Evolutionary conservation across 331 rosid genomes (phyloP).

Genomic region (Telfairia occidentalis): DNA sequence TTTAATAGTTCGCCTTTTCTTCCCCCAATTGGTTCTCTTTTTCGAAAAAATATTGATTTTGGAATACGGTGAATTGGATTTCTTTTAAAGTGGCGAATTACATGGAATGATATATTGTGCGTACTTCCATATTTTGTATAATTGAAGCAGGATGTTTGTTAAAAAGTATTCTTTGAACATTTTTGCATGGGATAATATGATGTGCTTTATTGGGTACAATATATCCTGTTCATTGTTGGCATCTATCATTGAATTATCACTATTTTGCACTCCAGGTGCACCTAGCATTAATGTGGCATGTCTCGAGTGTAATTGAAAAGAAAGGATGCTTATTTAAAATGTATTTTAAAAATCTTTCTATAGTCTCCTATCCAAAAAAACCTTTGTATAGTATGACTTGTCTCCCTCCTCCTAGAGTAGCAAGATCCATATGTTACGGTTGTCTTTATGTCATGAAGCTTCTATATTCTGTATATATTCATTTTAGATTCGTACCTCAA

Average conservation of each 20-base stretch:
- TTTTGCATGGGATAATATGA: neutral
- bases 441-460: neutral
- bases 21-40: neutral
- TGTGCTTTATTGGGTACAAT: neutral
- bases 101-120: neutral
- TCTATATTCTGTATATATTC: neutral
- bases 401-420: neutral
- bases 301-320: neutral
- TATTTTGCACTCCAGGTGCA: neutral
- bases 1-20: neutral
- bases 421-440: neutral
- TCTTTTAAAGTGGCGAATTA: neutral
- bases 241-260: neutral
- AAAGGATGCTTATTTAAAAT: neutral
- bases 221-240: neutral
- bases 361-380: no score
- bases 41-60: neutral
- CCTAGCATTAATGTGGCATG: neutral
- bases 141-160: neutral
- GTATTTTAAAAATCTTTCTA: neutral
- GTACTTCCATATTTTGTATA: neutral
- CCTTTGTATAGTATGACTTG: neutral
- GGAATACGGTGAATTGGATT: neutral
- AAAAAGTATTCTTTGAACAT: neutral
- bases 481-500: constrained; percentile 13